A percentile compares a stretch with the other conserved stretches of the same genome.
Evolutionary conservation across 495 filamentous ascomycete species (phyloP).

Genomic region (Aspergillus asperescens): DNA sequence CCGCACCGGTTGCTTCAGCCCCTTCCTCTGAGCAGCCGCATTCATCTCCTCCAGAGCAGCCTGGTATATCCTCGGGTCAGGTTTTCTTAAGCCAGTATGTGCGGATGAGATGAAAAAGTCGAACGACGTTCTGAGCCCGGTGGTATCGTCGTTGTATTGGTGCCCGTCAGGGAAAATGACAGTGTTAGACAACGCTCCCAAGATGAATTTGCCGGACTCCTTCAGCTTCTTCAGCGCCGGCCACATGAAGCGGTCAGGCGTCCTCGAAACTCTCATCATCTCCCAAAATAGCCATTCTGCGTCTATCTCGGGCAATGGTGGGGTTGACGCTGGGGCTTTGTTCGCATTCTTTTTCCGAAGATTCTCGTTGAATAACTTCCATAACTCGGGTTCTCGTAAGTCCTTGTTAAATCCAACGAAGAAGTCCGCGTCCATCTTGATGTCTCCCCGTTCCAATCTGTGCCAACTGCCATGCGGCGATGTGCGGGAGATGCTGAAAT

Average conservation of each 20-base stretch:
- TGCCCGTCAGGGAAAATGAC: conserved; percentile 71
- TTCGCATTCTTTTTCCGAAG: conserved; percentile 29
- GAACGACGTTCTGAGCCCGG: conserved; percentile 57
- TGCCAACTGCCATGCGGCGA: conserved; percentile 87
- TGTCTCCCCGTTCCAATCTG: conserved; percentile 68
- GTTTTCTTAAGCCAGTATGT: conserved; percentile 84
- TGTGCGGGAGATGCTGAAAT: conserved; percentile 74
- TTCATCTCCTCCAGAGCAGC: conserved; percentile 62
- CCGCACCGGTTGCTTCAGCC: conserved; percentile 50
- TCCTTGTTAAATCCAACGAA: conserved; percentile 73
- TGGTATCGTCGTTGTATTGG: conserved; percentile 41
- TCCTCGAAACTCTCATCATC: conserved; percentile 76
- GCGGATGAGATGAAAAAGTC: conserved; percentile 81
- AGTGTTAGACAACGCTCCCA: conserved; percentile 86
- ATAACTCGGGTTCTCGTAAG: conserved; percentile 57
- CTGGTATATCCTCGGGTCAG: conserved; percentile 74
- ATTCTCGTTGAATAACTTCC: conserved; percentile 55
- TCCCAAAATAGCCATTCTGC: conserved; percentile 79
- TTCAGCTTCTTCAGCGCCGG: conserved; percentile 70
- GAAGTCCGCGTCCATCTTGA: conserved; percentile 66
- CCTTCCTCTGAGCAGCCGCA: conserved; percentile 50
- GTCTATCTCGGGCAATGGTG: conserved; percentile 68
- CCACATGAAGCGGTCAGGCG: conserved; percentile 79
- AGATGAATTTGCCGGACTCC: conserved; percentile 57
- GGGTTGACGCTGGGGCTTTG: conserved; percentile 32